Conservation (phyloP, 202 grass and related monocot species). For the Dendrocalamus latiflorus region DNA sequence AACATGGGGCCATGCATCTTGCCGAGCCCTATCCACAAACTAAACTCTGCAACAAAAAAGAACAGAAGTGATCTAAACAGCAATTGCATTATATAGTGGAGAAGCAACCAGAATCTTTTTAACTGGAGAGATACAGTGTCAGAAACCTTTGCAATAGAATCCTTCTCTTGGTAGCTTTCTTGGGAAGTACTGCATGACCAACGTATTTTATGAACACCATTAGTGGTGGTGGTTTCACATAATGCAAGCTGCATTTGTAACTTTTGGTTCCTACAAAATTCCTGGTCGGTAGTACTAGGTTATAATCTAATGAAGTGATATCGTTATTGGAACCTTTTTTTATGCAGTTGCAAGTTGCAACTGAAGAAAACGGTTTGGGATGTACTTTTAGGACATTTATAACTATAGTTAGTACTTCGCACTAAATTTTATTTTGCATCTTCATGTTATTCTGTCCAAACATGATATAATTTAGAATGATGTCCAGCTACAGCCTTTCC, state of each 20-base stretch:
- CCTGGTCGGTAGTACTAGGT: constrained; percentile 24
- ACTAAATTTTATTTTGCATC: not conserved
- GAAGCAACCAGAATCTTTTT: constrained; percentile 26
- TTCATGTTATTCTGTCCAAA: not conserved
- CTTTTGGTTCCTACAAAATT: constrained; percentile 20
- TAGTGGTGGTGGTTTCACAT: constrained; percentile 11
- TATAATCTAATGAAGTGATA: constrained; percentile 5
- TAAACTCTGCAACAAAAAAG: not conserved
- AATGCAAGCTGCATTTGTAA: not conserved
- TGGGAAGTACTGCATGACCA: not conserved
- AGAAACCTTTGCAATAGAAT: constrained; percentile 24
- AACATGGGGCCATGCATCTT: constrained; percentile 15
- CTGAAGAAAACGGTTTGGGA: constrained; percentile 2
- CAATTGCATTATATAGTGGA: constrained; percentile 6
- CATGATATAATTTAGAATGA: not conserved
- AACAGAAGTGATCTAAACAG: not conserved
- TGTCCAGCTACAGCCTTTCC: not conserved
- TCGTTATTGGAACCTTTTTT: not conserved
- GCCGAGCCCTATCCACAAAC: constrained; percentile 11
- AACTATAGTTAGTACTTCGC: not conserved
- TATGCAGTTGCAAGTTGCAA: constrained; percentile 1
- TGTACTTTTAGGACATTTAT: not conserved
- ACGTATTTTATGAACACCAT: constrained; percentile 3
- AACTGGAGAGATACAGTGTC: constrained; percentile 22
- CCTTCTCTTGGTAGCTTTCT: constrained; percentile 20